These are phyloP conservation scores for Tillandsia fasciculata DNA, from an alignment of 176 grass and related monocot genomes.

Conservation along the genomic window DNA sequence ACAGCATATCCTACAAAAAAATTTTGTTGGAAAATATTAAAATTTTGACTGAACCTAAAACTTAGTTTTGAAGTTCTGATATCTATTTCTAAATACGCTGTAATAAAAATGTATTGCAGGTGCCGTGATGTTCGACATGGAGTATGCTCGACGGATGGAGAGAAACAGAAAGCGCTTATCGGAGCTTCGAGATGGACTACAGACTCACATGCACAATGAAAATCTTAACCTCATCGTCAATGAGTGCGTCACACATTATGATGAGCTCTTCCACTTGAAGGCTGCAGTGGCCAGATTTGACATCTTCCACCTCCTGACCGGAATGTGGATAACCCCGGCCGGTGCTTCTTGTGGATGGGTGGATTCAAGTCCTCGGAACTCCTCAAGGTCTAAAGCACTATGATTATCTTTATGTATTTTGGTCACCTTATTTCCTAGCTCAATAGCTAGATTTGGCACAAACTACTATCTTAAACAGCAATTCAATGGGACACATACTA, in stretches of 20 bases:
- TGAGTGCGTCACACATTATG: conserved; percentile 76
- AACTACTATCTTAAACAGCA: too few species aligned
- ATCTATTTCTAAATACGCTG: too few species aligned
- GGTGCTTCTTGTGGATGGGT: conserved; percentile 98
- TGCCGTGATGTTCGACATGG: conserved; percentile 88
- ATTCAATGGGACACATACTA: too few species aligned
- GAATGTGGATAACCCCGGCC: conserved; percentile 64
- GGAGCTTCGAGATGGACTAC: conserved; percentile 54
- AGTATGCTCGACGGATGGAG: conserved; percentile 81
- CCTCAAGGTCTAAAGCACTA: conserved; percentile 47
- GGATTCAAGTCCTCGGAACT: conserved; percentile 88
- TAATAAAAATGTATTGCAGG: conserved; percentile 22
- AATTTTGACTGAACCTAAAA: too few species aligned
- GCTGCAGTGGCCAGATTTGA: conserved; percentile 45
- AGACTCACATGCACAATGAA: conserved; percentile 52
- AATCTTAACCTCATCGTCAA: conserved; percentile 59
- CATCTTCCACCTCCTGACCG: conserved; percentile 89
- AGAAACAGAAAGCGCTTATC: conserved; percentile 52
- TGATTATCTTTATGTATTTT: too few species aligned
- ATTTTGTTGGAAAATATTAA: not conserved
- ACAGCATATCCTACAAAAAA: not conserved
- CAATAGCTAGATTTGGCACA: too few species aligned
- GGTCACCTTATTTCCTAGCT: too few species aligned
- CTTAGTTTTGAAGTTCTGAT: too few species aligned
- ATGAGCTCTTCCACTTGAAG: conserved; percentile 90